phyloP scores from a whole-genome alignment of 129 eudicot species.

The Sambucus nigra region DNA sequence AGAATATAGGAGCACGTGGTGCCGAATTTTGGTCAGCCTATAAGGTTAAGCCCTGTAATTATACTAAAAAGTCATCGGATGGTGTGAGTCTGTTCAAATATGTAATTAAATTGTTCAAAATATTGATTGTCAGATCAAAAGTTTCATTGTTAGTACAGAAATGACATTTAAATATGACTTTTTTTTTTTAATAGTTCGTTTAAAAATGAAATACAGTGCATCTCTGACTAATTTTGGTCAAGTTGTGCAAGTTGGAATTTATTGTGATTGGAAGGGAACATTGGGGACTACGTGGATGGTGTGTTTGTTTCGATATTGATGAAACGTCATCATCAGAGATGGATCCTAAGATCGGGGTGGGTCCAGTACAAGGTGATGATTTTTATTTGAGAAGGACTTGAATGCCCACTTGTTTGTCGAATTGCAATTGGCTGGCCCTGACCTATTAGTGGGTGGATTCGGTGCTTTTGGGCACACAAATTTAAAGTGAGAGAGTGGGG shows the following conservation, averaged over 20 bases:
- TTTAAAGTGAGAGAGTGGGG: background rate
- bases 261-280: background rate
- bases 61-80: background rate
- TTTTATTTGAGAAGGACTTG: background rate
- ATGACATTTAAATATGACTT: too few species aligned
- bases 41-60: too few species aligned
- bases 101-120: too few species aligned
- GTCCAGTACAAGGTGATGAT: background rate
- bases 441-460: background rate
- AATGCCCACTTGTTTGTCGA: too few species aligned
- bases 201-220: too few species aligned
- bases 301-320: background rate
- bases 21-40: background rate
- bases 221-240: background rate
- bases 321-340: background rate
- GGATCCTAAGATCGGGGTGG: background rate
- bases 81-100: too few species aligned
- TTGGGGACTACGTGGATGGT: background rate
- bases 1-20: constrained; percentile 13
- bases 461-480: background rate
- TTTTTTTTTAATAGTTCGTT: too few species aligned
- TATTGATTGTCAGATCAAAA: too few species aligned
- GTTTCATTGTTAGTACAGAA: too few species aligned
- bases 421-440: background rate
- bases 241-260: background rate